A percentile compares a stretch with the other conserved stretches of the same genome.
Evolutionary conservation across 441 rosid genomes (phyloP).

Genomic region (Populus hybrid): DNA sequence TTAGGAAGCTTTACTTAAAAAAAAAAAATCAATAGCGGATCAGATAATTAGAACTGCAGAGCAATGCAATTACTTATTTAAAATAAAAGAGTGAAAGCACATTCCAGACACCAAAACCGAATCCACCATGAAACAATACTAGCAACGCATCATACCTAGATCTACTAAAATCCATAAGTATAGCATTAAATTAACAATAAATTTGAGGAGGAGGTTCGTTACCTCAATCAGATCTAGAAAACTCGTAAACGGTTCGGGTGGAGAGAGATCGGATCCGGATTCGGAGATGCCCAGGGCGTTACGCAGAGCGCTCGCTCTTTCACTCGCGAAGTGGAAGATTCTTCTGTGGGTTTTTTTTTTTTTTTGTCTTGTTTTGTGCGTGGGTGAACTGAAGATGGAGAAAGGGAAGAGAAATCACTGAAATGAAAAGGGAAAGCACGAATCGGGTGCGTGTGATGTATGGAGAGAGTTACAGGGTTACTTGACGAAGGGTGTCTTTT

Average conservation of each 20-base stretch:
- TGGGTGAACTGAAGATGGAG: background rate
- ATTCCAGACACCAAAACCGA: background rate
- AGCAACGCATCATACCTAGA: background rate
- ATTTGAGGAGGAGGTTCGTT: background rate
- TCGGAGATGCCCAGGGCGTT: background rate
- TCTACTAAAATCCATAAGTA: background rate
- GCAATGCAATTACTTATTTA: background rate
- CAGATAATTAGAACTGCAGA: background rate
- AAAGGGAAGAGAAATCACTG: background rate
- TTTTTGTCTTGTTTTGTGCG: background rate
- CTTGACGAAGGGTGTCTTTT: too few species aligned
- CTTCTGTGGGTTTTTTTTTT: background rate
- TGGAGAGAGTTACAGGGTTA: background rate
- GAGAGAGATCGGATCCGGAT: conserved; percentile 14
- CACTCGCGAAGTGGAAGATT: background rate
- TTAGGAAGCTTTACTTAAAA: background rate
- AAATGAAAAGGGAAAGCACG: background rate
- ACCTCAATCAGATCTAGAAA: conserved; percentile 26
- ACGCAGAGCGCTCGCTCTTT: background rate
- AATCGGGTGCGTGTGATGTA: background rate
- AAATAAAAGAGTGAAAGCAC: too few species aligned
- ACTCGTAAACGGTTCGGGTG: background rate
- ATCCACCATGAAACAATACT: background rate
- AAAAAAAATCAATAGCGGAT: background rate
- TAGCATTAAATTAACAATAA: background rate